Evolutionary conservation across 2,329 filamentous ascomycete genomes (phyloP).

Genomic region (Aspergillus sojae): DNA sequence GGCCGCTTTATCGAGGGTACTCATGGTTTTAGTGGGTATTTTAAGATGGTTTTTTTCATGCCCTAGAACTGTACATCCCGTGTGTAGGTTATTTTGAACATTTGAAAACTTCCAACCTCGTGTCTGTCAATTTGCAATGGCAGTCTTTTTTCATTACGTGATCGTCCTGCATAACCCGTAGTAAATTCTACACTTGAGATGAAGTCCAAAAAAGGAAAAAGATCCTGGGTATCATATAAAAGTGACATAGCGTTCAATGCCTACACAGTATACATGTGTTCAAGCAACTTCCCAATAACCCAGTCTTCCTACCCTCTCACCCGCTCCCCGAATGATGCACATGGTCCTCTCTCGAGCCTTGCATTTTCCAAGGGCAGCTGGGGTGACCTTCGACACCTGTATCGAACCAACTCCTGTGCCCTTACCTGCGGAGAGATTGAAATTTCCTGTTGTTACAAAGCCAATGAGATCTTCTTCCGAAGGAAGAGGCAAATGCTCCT

Average conservation of each 20-base stretch:
- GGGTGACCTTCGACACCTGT: conserved; percentile 57
- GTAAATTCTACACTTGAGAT: no score
- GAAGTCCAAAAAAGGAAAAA: not conserved
- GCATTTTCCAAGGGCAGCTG: not conserved
- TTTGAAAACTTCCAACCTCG: not conserved
- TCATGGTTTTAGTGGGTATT: not conserved
- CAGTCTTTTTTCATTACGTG: not conserved
- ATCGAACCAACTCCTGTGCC: conserved; percentile 77
- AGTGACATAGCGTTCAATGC: not conserved
- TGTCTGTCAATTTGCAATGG: not conserved
- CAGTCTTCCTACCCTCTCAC: conserved; percentile 76
- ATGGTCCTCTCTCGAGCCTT: conserved; percentile 27
- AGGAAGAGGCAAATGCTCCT: conserved; percentile 62
- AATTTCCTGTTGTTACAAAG: conserved; percentile 86
- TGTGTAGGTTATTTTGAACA: not conserved
- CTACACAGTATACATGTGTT: conserved; percentile 13
- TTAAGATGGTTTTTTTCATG: not conserved
- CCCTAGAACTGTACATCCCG: not conserved
- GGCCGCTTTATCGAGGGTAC: not conserved
- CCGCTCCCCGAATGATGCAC: conserved; percentile 82
- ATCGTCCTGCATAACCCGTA: not conserved
- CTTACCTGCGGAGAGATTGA: conserved; percentile 74
- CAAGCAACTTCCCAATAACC: conserved; percentile 73
- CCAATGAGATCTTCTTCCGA: conserved; percentile 76
- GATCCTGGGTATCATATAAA: conserved; percentile 7